phyloP scores from a whole-genome alignment of 2,329 filamentous ascomycete genomes.

The Calonectria pseudoturangicola region DNA sequence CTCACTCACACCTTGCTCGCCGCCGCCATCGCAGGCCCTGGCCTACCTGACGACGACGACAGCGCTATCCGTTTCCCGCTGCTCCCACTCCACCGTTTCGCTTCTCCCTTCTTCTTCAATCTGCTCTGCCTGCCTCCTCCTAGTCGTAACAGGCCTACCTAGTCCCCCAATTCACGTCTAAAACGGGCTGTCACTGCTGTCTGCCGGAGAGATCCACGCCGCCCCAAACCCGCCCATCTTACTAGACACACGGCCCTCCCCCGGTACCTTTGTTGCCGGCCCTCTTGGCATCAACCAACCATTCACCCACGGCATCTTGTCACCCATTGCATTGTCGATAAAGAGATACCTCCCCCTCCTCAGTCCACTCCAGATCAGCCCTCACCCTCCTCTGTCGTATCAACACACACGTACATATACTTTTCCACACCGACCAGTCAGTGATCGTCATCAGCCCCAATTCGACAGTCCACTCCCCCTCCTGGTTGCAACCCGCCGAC shows the following conservation, averaged over 20 bases:
- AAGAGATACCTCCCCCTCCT: conserved; percentile 49
- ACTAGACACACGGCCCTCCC: conserved; percentile 37
- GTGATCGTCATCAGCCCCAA: conserved; percentile 47
- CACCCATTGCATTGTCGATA: conserved; percentile 57
- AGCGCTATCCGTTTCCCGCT: conserved; percentile 26
- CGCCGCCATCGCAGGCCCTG: conserved; percentile 21
- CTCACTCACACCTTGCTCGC: conserved; percentile 21
- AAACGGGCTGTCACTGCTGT: conserved; percentile 16
- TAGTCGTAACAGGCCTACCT: not conserved
- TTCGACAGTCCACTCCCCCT: conserved; percentile 44
- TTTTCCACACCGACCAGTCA: conserved; percentile 49
- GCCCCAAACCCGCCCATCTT: conserved; percentile 6
- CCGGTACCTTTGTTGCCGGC: conserved; percentile 19
- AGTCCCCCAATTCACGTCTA: conserved; percentile 1
- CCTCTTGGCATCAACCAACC: conserved; percentile 46
- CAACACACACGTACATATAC: conserved; percentile 36
- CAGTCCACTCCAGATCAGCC: conserved; percentile 35
- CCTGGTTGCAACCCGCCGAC: conserved; percentile 45
- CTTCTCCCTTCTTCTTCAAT: conserved; percentile 6
- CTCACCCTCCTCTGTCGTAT: conserved; percentile 48
- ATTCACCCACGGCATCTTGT: conserved; percentile 48
- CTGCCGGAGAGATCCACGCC: not conserved
- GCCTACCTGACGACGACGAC: conserved; percentile 24
- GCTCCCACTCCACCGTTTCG: conserved; percentile 25
- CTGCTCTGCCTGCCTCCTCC: not conserved